A percentile compares a stretch with the other conserved stretches of the same genome.
Conservation (phyloP, 2,329 filamentous ascomycete genomes). For the Epichloe brachyelytri region DNA sequence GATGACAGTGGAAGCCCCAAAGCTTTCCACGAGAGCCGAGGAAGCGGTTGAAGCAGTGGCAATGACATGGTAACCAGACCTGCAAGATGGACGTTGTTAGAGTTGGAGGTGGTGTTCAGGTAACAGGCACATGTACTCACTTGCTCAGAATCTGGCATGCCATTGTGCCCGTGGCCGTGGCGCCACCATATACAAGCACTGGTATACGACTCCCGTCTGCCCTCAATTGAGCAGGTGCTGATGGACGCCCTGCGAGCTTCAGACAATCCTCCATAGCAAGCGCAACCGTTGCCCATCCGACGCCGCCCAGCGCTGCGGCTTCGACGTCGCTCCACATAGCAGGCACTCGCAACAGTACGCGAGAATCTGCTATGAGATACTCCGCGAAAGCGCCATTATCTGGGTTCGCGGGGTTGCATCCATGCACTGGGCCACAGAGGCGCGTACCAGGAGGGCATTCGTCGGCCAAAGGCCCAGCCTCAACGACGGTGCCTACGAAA, state of each 20-base stretch:
- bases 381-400: neutral
- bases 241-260: constrained; percentile 4
- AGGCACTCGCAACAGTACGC: constrained; percentile 10
- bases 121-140: constrained; percentile 6
- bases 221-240: neutral
- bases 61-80: constrained; percentile 1
- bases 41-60: neutral
- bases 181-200: constrained; percentile 18
- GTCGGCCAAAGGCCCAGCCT: neutral
- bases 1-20: neutral
- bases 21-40: neutral
- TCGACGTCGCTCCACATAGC: constrained; percentile 10
- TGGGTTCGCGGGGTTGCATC: neutral
- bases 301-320: constrained; percentile 13
- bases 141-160: constrained; percentile 15
- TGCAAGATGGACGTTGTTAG: neutral
- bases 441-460: neutral
- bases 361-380: constrained; percentile 1
- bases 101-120: too few relatives aligned
- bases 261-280: constrained; percentile 9
- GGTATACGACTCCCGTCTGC: constrained; percentile 3
- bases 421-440: neutral
- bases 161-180: constrained; percentile 16
- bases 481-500: constrained; percentile 12
- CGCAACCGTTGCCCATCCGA: constrained; percentile 13